A percentile compares a stretch with the other conserved stretches of the same genome.
Evolutionary conservation across 495 filamentous ascomycete genomes (phyloP).

Genomic region (Halenospora varia): DNA sequence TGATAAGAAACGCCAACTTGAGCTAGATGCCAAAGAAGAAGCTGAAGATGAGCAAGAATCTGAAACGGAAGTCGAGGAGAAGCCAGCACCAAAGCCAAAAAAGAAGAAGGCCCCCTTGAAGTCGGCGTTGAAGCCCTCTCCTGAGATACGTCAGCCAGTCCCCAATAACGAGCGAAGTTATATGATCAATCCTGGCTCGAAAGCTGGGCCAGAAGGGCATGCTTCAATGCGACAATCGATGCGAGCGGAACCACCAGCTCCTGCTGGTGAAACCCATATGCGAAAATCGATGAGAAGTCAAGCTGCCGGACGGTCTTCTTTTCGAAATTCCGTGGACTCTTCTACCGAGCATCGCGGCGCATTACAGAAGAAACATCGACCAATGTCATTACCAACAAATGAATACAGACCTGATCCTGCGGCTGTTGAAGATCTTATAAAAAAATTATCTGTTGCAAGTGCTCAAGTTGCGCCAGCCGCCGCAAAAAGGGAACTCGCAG

Average conservation of each 20-base stretch:
- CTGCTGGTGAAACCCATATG: conserved; percentile 25
- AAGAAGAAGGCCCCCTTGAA: conserved; percentile 30
- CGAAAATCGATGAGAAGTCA: conserved; percentile 32
- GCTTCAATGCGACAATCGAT: conserved; percentile 38
- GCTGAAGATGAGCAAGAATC: conserved; percentile 40
- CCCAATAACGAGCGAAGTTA: conserved; percentile 28
- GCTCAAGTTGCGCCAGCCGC: conserved; percentile 12
- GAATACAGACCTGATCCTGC: conserved; percentile 25
- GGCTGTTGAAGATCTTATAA: conserved; percentile 15
- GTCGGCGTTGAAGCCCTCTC: not conserved
- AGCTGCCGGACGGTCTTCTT: conserved; percentile 16
- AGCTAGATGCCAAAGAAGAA: conserved; percentile 47
- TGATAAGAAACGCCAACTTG: conserved; percentile 52
- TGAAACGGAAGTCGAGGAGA: conserved; percentile 32
- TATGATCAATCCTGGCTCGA: conserved; percentile 40
- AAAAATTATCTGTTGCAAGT: conserved; percentile 12
- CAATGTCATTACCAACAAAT: conserved; percentile 22
- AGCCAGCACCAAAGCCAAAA: conserved; percentile 35
- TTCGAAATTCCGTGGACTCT: conserved; percentile 9
- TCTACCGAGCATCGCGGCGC: conserved; percentile 13
- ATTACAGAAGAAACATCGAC: conserved; percentile 18
- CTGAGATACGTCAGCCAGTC: conserved; percentile 11
- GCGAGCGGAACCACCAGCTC: conserved; percentile 27
- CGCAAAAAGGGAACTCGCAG: conserved; percentile 2
- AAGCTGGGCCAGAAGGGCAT: conserved; percentile 22